Evolutionary conservation across 805 yeast species (phyloP), one percentile per base, ranked within the genome.

Genomic region (Wickerhamomyces bovis): DNA sequence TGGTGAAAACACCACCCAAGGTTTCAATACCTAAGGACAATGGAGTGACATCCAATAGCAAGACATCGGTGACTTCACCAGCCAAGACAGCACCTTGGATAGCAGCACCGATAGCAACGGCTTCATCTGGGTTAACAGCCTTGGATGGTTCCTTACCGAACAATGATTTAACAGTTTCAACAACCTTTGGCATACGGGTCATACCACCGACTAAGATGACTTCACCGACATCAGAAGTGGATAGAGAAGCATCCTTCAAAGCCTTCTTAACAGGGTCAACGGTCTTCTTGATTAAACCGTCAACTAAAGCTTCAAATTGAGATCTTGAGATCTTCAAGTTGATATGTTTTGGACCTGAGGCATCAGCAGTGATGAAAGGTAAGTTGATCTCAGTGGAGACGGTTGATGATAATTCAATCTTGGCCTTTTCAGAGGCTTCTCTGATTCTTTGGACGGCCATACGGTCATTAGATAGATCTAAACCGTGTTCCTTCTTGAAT

Each of bases 1-100:
- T 88, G 70, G 97, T 89, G 96, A 89, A 89, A 73, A 89, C 90
- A 82, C 97, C 97, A 79, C 97, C 97, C 63, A 96, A 96, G 58
- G 97, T 90, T 78, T 89, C 97, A 72, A 89, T 89, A 83, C 97
- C 97, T 62, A 89, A 70, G 48, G 97, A 89, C 68, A 89, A 80
- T 71, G 97, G 97, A 64, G 97, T 94, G 69, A 90, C 94, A 69
- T 85, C 95, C 60, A 85, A 73, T 51, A 85, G 70, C 49, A 85
- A 77, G 47, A 85, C 92, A 63, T 85, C 86, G 65, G 81, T 83
- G 51, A 85, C 83, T 65, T 85, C 89, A 59, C 95, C 95, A 20
- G 90, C 83, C 51, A 86, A 70, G 44, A 86, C 83, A 54, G 90
- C 95, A 64, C 92, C 95, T 70, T 86, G 95, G 57, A 86, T 84